Conservation (phyloP, 169 alveolate species). For the Plasmodium gaboni region DNA sequence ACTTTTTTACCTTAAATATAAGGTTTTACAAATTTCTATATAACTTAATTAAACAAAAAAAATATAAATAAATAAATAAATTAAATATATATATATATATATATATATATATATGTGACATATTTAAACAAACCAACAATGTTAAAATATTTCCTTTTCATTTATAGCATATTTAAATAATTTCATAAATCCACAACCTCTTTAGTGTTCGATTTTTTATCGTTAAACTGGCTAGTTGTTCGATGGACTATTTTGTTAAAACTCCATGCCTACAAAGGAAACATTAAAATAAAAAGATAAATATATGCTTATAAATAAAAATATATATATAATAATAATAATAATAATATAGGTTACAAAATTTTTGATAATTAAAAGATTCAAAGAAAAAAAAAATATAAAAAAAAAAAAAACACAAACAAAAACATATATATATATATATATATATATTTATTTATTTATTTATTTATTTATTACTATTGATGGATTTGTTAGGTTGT, state of each 20-base stretch:
- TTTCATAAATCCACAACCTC: too few relatives aligned
- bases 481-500: constrained; percentile 31
- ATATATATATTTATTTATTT: not conserved
- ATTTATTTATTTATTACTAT: constrained; percentile 5
- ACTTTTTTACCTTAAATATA: too few relatives aligned
- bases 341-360: too few relatives aligned
- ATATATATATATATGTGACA: not conserved
- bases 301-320: not conserved
- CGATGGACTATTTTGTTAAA: constrained; percentile 30
- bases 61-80: not conserved
- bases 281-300: not conserved
- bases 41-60: not conserved
- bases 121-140: not conserved
- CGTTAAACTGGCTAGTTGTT: constrained; percentile 21
- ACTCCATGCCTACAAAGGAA: constrained; percentile 47
- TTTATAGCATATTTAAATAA: not conserved
- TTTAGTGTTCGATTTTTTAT: constrained; percentile 1
- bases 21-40: too few relatives aligned
- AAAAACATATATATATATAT: too few relatives aligned
- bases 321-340: not conserved
- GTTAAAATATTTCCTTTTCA: too few relatives aligned
- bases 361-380: too few relatives aligned
- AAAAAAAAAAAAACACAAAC: not conserved
- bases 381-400: not conserved
- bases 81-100: not conserved